These are phyloP conservation scores for Collybia mongolica DNA, from an alignment of 768 basidiomycete species.

Conservation along the genomic window DNA sequence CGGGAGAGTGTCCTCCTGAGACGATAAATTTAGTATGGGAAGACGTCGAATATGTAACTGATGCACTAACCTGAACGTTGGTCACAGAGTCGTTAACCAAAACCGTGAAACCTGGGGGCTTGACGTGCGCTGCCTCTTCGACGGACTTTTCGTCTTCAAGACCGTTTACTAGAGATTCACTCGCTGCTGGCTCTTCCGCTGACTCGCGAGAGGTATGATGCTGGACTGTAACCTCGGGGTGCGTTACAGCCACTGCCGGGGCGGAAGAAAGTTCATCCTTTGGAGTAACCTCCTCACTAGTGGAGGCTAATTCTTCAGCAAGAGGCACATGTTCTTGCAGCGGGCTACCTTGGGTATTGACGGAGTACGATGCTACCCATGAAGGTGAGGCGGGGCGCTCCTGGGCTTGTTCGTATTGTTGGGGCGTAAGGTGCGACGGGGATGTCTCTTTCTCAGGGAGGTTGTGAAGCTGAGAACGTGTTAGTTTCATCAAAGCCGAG, in stretches of 20 bases:
- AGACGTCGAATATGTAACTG: neutral
- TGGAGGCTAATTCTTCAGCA: constrained; percentile 5
- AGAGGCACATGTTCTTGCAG: constrained; percentile 10
- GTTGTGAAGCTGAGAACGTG: neutral
- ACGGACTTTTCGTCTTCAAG: neutral
- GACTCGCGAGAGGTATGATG: neutral
- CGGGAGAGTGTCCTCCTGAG: neutral
- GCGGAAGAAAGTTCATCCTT: neutral
- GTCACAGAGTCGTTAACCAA: neutral
- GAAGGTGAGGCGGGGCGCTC: constrained; percentile 28
- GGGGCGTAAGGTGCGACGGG: neutral
- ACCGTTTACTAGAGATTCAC: neutral
- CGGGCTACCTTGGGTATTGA: constrained; percentile 29
- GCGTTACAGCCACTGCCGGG: neutral
- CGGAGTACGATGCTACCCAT: constrained; percentile 35
- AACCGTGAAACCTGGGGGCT: neutral
- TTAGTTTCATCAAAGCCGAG: no score
- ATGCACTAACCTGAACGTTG: neutral
- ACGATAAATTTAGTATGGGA: neutral
- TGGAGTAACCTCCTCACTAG: neutral
- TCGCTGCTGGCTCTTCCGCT: no score
- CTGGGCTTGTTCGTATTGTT: neutral
- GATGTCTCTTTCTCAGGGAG: constrained; percentile 1
- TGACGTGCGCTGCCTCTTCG: no score
- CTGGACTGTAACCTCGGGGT: neutral